phyloP scores from a whole-genome alignment of 2,329 filamentous ascomycete genomes.

The Lasiodiplodia hormozganensis region DNA sequence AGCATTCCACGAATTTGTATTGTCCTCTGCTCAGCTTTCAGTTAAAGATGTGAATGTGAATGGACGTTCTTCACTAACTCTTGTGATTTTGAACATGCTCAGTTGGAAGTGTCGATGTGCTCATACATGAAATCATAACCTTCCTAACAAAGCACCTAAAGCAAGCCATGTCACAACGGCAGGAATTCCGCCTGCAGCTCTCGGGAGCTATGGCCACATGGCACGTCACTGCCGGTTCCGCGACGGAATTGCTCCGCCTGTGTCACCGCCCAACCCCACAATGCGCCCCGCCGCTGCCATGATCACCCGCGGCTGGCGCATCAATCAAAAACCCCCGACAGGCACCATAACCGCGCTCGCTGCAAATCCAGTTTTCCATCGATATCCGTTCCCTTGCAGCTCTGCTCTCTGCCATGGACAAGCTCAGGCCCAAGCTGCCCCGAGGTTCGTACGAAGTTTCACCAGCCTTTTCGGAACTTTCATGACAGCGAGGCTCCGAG shows the following conservation, averaged over 20 bases:
- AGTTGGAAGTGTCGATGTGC: too few relatives aligned
- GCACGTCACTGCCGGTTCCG: constrained; percentile 11
- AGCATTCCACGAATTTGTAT: too few relatives aligned
- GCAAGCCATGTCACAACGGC: background rate
- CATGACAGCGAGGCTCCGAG: background rate
- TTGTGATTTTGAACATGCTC: too few relatives aligned
- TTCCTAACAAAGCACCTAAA: background rate
- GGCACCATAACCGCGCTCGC: background rate
- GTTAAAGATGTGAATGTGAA: too few relatives aligned
- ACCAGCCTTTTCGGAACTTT: background rate
- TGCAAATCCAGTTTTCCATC: background rate
- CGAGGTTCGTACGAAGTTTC: constrained; percentile 1
- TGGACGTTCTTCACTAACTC: too few relatives aligned
- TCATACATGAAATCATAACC: too few relatives aligned
- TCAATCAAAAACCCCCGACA: constrained; percentile 22
- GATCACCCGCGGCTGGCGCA: background rate
- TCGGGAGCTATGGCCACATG: constrained; percentile 21
- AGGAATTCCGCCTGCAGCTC: constrained; percentile 16
- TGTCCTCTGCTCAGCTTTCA: too few relatives aligned
- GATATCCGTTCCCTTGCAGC: constrained; percentile 12
- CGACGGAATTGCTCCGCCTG: constrained; percentile 11
- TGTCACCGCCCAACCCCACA: background rate
- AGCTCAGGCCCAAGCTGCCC: background rate
- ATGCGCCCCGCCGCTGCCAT: background rate
- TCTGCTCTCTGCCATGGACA: background rate